phyloP scores from a whole-genome alignment of 345 rosid species.

The Brassica juncea region DNA sequence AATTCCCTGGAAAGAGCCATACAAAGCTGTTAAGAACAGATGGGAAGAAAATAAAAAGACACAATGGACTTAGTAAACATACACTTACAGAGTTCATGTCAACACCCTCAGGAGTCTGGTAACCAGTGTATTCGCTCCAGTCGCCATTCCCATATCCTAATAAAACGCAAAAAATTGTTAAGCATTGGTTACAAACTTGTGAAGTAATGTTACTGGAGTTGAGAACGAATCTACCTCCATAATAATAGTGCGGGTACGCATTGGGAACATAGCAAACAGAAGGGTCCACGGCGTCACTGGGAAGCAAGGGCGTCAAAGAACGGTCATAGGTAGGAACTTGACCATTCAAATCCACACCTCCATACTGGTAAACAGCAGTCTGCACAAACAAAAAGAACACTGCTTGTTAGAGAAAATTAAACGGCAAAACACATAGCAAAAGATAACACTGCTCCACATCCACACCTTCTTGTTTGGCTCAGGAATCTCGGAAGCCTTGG shows the following conservation, averaged over 20 bases:
- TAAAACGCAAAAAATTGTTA: too few relatives aligned
- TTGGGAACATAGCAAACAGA: slow-evolving; percentile 63
- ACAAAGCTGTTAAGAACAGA: neutral
- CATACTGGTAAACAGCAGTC: slow-evolving; percentile 67
- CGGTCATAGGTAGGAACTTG: slow-evolving; percentile 67
- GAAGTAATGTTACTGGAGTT: neutral
- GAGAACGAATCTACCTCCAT: slow-evolving; percentile 43
- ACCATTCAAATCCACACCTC: slow-evolving; percentile 58
- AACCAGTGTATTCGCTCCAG: slow-evolving; percentile 72
- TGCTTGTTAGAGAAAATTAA: neutral
- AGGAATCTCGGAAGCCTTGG: slow-evolving; percentile 65
- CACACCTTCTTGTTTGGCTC: slow-evolving; percentile 85
- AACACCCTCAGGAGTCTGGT: slow-evolving; percentile 60
- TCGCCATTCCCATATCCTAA: slow-evolving; percentile 60
- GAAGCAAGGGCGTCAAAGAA: slow-evolving; percentile 58
- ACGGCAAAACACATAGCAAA: neutral
- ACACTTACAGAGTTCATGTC: slow-evolving; percentile 66
- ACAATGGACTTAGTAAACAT: neutral
- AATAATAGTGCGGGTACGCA: slow-evolving; percentile 58
- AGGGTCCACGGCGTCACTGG: slow-evolving; percentile 60
- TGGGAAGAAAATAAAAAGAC: neutral
- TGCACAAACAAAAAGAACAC: slow-evolving; percentile 26
- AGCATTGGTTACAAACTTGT: neutral
- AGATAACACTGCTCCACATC: slow-evolving; percentile 33
- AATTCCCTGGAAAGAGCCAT: slow-evolving; percentile 51